These are phyloP conservation scores for Eucalyptus pauciflora DNA, from an alignment of 345 rosid species.

Conservation along the genomic window DNA sequence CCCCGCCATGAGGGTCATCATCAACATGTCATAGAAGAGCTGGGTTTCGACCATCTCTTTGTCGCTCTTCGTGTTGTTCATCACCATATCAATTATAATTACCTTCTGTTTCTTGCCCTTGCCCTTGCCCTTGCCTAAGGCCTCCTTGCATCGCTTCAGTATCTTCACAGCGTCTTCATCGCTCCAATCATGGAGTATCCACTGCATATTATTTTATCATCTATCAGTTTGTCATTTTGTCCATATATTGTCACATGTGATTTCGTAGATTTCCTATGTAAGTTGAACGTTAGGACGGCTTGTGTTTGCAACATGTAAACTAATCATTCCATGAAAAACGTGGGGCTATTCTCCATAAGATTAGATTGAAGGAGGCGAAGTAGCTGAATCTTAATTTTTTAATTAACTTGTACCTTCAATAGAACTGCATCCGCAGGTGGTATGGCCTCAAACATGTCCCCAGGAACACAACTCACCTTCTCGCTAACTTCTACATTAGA, in stretches of 20 bases:
- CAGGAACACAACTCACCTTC: background rate
- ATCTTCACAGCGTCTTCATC: too few relatives aligned
- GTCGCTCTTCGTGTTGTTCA: background rate
- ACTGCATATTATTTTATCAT: background rate
- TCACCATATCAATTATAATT: background rate
- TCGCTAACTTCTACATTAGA: background rate
- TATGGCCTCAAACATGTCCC: background rate
- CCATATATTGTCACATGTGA: background rate
- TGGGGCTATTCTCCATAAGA: too few relatives aligned
- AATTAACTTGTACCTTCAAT: background rate
- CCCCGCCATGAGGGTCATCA: background rate
- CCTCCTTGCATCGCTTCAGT: background rate
- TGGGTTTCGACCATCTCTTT: background rate
- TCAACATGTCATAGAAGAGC: slow-evolving; percentile 6
- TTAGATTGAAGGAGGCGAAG: too few relatives aligned
- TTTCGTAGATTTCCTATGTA: too few relatives aligned
- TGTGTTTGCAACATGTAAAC: too few relatives aligned
- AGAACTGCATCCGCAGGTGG: background rate
- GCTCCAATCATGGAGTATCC: background rate
- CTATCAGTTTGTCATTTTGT: background rate
- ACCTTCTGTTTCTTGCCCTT: background rate
- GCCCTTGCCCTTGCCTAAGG: background rate
- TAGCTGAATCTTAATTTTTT: too few relatives aligned
- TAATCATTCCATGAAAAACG: too few relatives aligned
- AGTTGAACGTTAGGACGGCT: too few relatives aligned